These are phyloP conservation scores for Hypoxylon subgilvum DNA, from an alignment of 495 filamentous ascomycete species.

Conservation along the genomic window DNA sequence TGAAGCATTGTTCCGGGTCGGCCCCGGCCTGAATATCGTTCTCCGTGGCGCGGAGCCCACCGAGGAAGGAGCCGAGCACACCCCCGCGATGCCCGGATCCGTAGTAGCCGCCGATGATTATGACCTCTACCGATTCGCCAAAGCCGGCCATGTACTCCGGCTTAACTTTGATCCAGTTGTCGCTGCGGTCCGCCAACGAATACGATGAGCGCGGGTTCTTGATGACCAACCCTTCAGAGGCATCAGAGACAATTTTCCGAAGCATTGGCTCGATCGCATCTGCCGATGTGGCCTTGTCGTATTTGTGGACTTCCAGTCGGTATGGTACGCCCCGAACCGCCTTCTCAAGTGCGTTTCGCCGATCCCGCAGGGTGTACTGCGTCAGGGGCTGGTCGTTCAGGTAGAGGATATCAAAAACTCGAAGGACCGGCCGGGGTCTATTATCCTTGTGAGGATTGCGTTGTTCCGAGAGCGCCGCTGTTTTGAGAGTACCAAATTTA, in stretches of 20 bases:
- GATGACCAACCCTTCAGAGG: slow-evolving; percentile 88
- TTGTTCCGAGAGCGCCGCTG: slow-evolving; percentile 81
- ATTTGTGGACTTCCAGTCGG: slow-evolving; percentile 83
- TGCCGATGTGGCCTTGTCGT: slow-evolving; percentile 66
- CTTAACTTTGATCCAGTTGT: slow-evolving; percentile 99
- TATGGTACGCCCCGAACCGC: slow-evolving; percentile 69
- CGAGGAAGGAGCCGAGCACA: slow-evolving; percentile 81
- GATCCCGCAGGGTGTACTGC: slow-evolving; percentile 80
- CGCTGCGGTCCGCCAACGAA: slow-evolving; percentile 85
- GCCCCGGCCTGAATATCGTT: slow-evolving; percentile 60
- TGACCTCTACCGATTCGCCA: slow-evolving; percentile 87
- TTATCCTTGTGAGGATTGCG: slow-evolving; percentile 72
- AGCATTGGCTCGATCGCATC: slow-evolving; percentile 78
- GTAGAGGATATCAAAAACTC: slow-evolving; percentile 88
- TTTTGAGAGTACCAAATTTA: slow-evolving; percentile 91
- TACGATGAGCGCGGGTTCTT: slow-evolving; percentile 93
- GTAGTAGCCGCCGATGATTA: slow-evolving; percentile 92
- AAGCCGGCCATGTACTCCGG: slow-evolving; percentile 98
- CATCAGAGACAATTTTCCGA: slow-evolving; percentile 82
- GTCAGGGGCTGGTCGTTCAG: slow-evolving; percentile 82
- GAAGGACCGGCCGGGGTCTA: slow-evolving; percentile 79
- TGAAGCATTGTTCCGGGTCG: slow-evolving; percentile 77
- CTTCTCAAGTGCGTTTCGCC: slow-evolving; percentile 74
- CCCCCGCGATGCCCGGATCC: slow-evolving; percentile 86
- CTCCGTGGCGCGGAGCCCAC: slow-evolving; percentile 79